phyloP scores from a whole-genome alignment of 495 filamentous ascomycete genomes.

The Aspergillus kassunensis region DNA sequence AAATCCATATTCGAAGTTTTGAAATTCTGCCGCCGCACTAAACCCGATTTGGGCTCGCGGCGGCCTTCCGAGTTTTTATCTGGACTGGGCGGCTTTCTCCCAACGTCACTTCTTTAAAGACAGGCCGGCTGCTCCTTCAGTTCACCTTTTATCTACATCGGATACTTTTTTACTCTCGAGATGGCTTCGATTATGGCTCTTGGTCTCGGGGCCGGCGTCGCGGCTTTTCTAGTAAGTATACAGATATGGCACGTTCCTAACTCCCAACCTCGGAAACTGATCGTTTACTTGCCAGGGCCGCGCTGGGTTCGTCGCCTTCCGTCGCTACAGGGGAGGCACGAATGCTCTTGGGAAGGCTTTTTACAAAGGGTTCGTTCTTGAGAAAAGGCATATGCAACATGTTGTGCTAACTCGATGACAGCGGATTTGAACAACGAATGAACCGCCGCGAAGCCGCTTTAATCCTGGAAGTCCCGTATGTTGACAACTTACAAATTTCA shows the following conservation, averaged over 20 bases:
- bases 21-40: conserved; percentile 22
- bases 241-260: not conserved
- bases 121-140: not conserved
- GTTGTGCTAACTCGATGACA: conserved; percentile 22
- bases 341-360: conserved; percentile 81
- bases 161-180: conserved; percentile 10
- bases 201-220: conserved; percentile 73
- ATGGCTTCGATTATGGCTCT: conserved; percentile 77
- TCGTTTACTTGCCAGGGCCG: conserved; percentile 59
- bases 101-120: conserved; percentile 14
- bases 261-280: conserved; percentile 12
- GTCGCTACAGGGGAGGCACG: conserved; percentile 72
- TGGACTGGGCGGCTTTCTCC: conserved; percentile 13
- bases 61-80: conserved; percentile 28
- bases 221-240: conserved; percentile 69
- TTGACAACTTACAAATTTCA: conserved; percentile 12
- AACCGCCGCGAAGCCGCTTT: conserved; percentile 83
- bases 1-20: conserved; percentile 26
- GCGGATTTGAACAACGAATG: conserved; percentile 91
- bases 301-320: conserved; percentile 83
- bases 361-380: conserved; percentile 69
- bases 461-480: conserved; percentile 87
- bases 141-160: too few species aligned
- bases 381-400: not conserved
- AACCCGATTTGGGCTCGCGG: conserved; percentile 19